phyloP scores from a whole-genome alignment of 176 grass and related monocot species.

The Calamus simplicifolius region DNA sequence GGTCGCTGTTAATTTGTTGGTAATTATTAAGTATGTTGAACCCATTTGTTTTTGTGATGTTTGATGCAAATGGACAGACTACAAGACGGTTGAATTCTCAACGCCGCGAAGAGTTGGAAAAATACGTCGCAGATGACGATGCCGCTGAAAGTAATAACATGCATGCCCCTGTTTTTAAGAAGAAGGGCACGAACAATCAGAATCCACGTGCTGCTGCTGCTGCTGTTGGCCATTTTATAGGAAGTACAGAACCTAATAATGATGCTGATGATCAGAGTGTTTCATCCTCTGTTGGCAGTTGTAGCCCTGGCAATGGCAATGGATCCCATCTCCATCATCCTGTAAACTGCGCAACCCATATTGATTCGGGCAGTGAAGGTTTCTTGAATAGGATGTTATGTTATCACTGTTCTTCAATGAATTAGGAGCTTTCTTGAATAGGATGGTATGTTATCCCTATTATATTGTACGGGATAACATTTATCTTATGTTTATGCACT shows the following conservation, averaged over 20 bases:
- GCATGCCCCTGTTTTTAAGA: neutral
- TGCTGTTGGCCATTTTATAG: no score
- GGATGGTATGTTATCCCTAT: no score
- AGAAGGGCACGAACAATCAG: neutral
- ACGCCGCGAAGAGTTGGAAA: neutral
- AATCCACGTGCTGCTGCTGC: no score
- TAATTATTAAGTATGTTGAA: neutral
- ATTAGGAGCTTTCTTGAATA: no score
- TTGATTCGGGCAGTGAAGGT: neutral
- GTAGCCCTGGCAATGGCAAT: conserved; percentile 25
- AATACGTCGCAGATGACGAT: neutral
- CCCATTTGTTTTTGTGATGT: neutral
- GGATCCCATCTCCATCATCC: conserved; percentile 4
- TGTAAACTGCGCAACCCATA: conserved; percentile 6
- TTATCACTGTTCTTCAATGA: no score
- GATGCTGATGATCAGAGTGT: conserved; percentile 22
- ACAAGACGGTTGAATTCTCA: neutral
- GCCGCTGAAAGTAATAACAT: neutral
- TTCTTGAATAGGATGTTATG: neutral
- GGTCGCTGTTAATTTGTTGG: no score
- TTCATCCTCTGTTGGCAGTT: conserved; percentile 33
- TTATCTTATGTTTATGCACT: no score
- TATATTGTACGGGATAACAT: no score
- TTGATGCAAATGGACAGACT: neutral
- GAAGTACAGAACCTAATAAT: neutral